phyloP scores from a whole-genome alignment of 1,284 basidiomycete species.

The Schizopora paradoxa region DNA sequence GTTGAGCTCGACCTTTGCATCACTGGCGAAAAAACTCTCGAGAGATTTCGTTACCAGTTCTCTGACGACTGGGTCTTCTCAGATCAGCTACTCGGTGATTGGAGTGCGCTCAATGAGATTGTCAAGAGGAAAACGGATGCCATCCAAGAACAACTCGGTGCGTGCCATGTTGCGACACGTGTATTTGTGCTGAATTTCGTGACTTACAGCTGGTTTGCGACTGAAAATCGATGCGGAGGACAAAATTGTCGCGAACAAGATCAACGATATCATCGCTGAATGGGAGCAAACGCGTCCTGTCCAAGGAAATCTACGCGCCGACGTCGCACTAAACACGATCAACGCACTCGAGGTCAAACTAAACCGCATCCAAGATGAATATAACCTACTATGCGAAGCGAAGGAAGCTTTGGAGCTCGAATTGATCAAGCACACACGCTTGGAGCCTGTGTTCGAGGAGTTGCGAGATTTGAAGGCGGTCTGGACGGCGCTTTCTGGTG shows the following conservation, averaged over 20 bases:
- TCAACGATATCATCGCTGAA: constrained; percentile 83
- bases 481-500: constrained; percentile 97
- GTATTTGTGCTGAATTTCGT: constrained; percentile 7
- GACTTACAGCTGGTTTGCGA: constrained; percentile 77
- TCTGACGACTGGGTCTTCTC: constrained; percentile 97
- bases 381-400: constrained; percentile 88
- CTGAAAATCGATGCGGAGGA: constrained; percentile 99
- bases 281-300: constrained; percentile 97
- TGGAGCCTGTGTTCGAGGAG: constrained; percentile 94
- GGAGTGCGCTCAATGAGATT: constrained; percentile 98
- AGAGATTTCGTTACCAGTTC: constrained; percentile 95
- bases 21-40: constrained; percentile 93
- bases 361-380: constrained; percentile 86
- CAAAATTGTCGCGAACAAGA: constrained; percentile 93
- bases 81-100: constrained; percentile 95
- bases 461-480: constrained; percentile 94
- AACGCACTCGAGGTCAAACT: constrained; percentile 91
- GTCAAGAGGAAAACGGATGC: constrained; percentile 96
- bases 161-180: constrained; percentile 18
- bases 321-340: constrained; percentile 93
- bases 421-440: constrained; percentile 81
- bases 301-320: constrained; percentile 92
- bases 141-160: constrained; percentile 95
- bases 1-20: constrained; percentile 94
- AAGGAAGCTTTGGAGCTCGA: constrained; percentile 97